Evolutionary conservation across 257 asterid genomes (phyloP).

Genomic region (Nicotiana noctiflora): DNA sequence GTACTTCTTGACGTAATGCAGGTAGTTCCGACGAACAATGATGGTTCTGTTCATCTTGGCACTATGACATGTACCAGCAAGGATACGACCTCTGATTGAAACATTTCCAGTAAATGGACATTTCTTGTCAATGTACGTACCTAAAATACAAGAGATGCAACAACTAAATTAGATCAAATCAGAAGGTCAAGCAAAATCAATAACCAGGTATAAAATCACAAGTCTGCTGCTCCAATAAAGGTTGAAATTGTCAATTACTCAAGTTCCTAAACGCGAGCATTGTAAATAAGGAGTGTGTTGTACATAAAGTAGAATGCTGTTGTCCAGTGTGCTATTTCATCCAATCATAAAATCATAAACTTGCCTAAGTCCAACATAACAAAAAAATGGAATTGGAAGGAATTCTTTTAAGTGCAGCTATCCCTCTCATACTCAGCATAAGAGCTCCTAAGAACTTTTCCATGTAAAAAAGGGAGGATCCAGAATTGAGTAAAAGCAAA

Average conservation of each 20-base stretch:
- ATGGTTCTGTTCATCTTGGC: constrained; percentile 82
- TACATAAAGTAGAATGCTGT: not conserved
- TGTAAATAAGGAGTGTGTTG: not conserved
- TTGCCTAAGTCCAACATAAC: too few species aligned
- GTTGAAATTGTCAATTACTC: not conserved
- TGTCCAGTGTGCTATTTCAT: not conserved
- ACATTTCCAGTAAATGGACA: constrained; percentile 77
- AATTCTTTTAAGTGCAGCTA: not conserved
- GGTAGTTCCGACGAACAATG: constrained; percentile 62
- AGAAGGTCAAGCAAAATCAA: not conserved
- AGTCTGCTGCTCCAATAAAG: not conserved
- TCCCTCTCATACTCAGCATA: not conserved
- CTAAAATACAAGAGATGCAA: constrained; percentile 16
- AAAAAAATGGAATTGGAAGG: not conserved
- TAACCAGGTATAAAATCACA: not conserved
- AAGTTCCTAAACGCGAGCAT: too few species aligned
- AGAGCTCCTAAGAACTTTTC: not conserved
- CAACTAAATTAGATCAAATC: not conserved
- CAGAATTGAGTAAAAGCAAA: too few species aligned
- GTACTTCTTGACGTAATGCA: constrained; percentile 74
- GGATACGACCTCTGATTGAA: constrained; percentile 79
- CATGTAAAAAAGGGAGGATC: not conserved
- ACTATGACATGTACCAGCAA: constrained; percentile 86
- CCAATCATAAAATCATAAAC: not conserved
- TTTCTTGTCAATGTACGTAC: constrained; percentile 71